These are phyloP conservation scores for Penicillium sp. DNA, from an alignment of 2,329 filamentous ascomycete genomes.

Conservation along the genomic window DNA sequence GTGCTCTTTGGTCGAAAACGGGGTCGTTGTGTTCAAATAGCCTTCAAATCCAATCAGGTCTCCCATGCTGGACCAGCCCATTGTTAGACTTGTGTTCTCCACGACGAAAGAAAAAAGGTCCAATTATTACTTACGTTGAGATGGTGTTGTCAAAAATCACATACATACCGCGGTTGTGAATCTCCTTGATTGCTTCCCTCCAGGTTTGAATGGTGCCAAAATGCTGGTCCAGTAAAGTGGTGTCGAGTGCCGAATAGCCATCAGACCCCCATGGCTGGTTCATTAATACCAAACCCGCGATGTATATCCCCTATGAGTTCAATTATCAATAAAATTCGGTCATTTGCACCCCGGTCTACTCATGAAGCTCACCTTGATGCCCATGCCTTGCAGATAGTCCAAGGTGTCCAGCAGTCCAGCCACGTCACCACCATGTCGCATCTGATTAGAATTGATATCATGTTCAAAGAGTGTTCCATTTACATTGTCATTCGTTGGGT, in stretches of 20 bases:
- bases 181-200: constrained; percentile 58
- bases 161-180: constrained; percentile 64
- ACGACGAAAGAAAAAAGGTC: not conserved
- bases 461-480: constrained; percentile 63
- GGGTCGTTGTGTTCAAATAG: constrained; percentile 58
- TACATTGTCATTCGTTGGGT: constrained; percentile 62
- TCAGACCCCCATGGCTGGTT: constrained; percentile 65
- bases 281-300: constrained; percentile 63
- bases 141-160: constrained; percentile 66
- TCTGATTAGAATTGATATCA: constrained; percentile 60
- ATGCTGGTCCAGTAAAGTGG: constrained; percentile 63
- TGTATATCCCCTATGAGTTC: constrained; percentile 53
- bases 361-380: constrained; percentile 52
- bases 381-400: constrained; percentile 65
- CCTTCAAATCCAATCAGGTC: constrained; percentile 64
- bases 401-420: constrained; percentile 58
- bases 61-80: constrained; percentile 43
- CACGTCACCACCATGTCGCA: constrained; percentile 63
- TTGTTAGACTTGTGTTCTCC: not conserved
- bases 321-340: not conserved
- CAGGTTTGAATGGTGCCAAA: constrained; percentile 60
- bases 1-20: constrained; percentile 57
- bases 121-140: constrained; percentile 51
- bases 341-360: too few species aligned
- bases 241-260: constrained; percentile 60